A percentile compares a stretch with the other conserved stretches of the same genome.
Evolutionary conservation across 192 early-diverging fungal species (phyloP).

Genomic region (Coemansia nantahalensis): DNA sequence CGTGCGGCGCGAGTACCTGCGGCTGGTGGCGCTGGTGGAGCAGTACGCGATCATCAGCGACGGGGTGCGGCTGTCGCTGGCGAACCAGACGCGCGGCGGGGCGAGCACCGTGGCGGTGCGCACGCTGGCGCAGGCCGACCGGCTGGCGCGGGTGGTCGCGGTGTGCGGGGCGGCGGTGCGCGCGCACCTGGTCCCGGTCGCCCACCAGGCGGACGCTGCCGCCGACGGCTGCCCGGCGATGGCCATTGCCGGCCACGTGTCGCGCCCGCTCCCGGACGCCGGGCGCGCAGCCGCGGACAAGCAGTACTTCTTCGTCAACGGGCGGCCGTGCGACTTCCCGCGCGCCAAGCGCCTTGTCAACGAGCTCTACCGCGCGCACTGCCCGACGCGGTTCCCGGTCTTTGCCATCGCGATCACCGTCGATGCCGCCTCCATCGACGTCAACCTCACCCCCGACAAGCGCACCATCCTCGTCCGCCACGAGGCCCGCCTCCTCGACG

Average conservation of each 20-base stretch:
- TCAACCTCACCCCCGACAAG: constrained; percentile 95
- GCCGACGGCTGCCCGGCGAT: constrained; percentile 6
- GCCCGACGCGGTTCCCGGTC: constrained; percentile 76
- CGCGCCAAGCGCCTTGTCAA: constrained; percentile 77
- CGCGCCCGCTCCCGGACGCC: constrained; percentile 61
- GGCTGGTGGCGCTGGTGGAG: constrained; percentile 75
- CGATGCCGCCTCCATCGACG: constrained; percentile 61
- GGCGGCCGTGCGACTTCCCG: constrained; percentile 81
- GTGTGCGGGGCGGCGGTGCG: constrained; percentile 70
- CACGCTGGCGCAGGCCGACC: constrained; percentile 13
- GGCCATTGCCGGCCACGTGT: constrained; percentile 52
- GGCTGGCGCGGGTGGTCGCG: constrained; percentile 56
- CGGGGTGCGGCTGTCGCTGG: constrained; percentile 63
- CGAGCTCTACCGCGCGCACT: constrained; percentile 71
- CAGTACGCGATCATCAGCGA: constrained; percentile 76
- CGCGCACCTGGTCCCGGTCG: constrained; percentile 16
- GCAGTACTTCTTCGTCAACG: constrained; percentile 89
- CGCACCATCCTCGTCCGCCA: constrained; percentile 83
- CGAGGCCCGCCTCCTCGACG: constrained; percentile 50
- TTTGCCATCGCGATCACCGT: constrained; percentile 64
- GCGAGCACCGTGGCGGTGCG: constrained; percentile 3
- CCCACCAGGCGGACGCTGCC: background rate
- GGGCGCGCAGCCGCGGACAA: constrained; percentile 76
- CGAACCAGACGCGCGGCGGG: constrained; percentile 55
- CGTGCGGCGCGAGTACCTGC: constrained; percentile 73